phyloP scores from a whole-genome alignment of 2,329 filamentous ascomycete genomes.

The Huntiella decipiens region DNA sequence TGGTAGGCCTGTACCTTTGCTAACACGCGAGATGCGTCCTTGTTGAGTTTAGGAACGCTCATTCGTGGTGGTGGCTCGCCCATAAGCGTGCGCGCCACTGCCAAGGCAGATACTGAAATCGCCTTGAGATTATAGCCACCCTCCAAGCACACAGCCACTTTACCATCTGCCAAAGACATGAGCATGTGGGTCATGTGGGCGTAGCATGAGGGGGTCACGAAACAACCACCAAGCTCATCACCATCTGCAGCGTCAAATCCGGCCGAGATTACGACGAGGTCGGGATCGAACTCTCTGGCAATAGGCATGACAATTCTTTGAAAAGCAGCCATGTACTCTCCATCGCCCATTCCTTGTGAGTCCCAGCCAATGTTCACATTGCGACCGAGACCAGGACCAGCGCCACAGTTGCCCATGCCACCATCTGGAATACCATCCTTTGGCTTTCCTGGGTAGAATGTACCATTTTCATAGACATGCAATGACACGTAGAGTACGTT shows the following conservation, averaged over 20 bases:
- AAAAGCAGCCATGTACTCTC: constrained; percentile 91
- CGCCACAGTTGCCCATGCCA: constrained; percentile 39
- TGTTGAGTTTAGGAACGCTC: constrained; percentile 35
- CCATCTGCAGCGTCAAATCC: constrained; percentile 92
- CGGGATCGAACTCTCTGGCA: constrained; percentile 78
- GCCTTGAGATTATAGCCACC: constrained; percentile 88
- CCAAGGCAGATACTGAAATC: constrained; percentile 80
- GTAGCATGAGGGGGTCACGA: constrained; percentile 78
- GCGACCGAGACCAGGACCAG: constrained; percentile 34
- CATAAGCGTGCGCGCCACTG: constrained; percentile 85
- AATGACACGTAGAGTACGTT: constrained; percentile 92
- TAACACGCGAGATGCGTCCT: constrained; percentile 35
- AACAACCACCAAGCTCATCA: constrained; percentile 81
- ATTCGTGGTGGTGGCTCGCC: constrained; percentile 65
- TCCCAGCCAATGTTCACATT: constrained; percentile 52
- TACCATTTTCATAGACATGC: constrained; percentile 68
- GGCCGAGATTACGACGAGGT: constrained; percentile 85
- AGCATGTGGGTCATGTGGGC: constrained; percentile 99
- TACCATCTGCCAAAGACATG: constrained; percentile 81
- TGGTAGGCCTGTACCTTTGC: constrained; percentile 41
- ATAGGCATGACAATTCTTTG: constrained; percentile 95
- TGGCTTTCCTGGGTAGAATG: constrained; percentile 63
- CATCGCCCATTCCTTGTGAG: constrained; percentile 72
- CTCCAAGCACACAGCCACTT: constrained; percentile 81
- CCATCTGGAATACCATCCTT: constrained; percentile 41